Evolutionary conservation across 192 early-diverging fungal species (phyloP), one percentile per base, ranked within the genome.

Genomic region (Mortierella alpina): DNA sequence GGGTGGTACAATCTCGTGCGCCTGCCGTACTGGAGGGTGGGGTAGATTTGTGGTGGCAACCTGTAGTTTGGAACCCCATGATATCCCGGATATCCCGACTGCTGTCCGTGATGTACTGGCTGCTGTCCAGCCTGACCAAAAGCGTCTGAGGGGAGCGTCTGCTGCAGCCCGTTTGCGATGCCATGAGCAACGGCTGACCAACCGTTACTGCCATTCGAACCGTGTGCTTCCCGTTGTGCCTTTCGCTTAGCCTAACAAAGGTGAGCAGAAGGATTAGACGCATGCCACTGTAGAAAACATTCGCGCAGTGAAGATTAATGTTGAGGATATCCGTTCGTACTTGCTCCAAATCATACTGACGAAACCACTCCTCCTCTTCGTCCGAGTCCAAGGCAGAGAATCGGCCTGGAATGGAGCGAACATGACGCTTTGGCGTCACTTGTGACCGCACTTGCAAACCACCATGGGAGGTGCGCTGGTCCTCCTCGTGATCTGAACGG

Each of bases 371-470:
- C 20, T 80, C 70, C 20, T 80, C 77, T 5, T 72, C 69, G 14
- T 72, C 70, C 9, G 77, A 61, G 47, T 80, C 77, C 31, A 80
- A 42, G 14, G 77, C 77, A 9, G 77, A 72, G 44, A 80, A 80
- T 8, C 77, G 57, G 20, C 77, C 77, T 20, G 77, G 70, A 41
- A 80, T 72, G 4, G 59, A 55, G 11, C 65, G 59, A n/a, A 51
- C 60, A 63, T 71, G 69, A 5, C 61, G 59, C 17, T 70, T 44
- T 17, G 68, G 68, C 1, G 59, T 62, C 12, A 70, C 68, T 7
- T 70, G 58, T 5, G 68, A 70, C 45, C 58, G 49, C 41, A 61
- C 44, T 46, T 70, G 68, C 7, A 70, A 40, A 31, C 68, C 68
- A 11, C 68, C 68, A 20, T 59, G 44, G 44, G 68, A 70, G 2